phyloP scores from a whole-genome alignment of 2,329 filamentous ascomycete genomes.

The Byssochlamys sp. region DNA sequence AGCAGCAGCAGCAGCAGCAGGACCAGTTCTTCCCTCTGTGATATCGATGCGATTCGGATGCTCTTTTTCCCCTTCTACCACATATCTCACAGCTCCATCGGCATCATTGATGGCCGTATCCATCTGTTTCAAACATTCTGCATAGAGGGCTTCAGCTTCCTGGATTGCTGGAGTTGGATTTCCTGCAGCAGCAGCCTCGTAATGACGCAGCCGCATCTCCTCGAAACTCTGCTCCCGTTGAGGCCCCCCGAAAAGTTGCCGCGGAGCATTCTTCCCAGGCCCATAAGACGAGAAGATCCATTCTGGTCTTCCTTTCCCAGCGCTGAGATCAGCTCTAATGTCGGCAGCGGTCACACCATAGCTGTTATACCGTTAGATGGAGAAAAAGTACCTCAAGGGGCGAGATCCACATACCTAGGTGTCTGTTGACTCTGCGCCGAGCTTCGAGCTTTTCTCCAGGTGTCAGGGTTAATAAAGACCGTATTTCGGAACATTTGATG shows the following conservation, averaged over 20 bases:
- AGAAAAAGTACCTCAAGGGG: constrained; percentile 13
- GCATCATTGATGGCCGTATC: constrained; percentile 59
- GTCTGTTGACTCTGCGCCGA: constrained; percentile 11
- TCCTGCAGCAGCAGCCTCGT: constrained; percentile 53
- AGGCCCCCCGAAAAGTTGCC: constrained; percentile 72
- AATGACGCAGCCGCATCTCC: constrained; percentile 67
- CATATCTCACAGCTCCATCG: constrained; percentile 61
- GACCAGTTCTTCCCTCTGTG: constrained; percentile 21
- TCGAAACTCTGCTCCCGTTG: constrained; percentile 78
- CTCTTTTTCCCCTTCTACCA: constrained; percentile 55
- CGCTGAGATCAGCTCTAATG: constrained; percentile 57
- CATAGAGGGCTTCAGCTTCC: constrained; percentile 47
- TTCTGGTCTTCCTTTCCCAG: constrained; percentile 55
- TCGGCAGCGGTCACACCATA: constrained; percentile 49
- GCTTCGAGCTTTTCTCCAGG: constrained; percentile 1
- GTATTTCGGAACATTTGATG: background rate
- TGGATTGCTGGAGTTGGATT: constrained; percentile 47
- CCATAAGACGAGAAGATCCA: constrained; percentile 85
- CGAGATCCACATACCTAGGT: constrained; percentile 18
- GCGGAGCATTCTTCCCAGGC: constrained; percentile 64
- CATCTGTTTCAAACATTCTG: constrained; percentile 61
- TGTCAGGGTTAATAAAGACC: background rate
- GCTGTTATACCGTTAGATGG: background rate
- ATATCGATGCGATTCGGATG: constrained; percentile 66
- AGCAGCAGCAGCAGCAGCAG: constrained; percentile 7